These are phyloP conservation scores for Neonectria faginata DNA, from an alignment of 2,329 filamentous ascomycete genomes.

Conservation along the genomic window DNA sequence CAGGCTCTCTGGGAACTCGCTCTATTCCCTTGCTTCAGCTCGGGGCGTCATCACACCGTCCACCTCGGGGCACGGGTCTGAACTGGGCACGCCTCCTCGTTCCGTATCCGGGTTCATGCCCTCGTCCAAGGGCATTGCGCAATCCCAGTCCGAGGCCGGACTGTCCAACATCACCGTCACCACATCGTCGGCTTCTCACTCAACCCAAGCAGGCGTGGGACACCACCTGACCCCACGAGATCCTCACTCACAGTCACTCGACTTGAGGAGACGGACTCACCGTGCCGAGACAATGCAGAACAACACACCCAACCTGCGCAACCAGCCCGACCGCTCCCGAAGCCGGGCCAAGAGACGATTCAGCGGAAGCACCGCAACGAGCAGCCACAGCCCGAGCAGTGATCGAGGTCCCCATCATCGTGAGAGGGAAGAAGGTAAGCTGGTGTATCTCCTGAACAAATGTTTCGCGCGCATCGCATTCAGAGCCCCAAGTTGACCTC, in stretches of 20 bases:
- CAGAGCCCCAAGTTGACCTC: slow-evolving; percentile 43
- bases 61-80: slow-evolving; percentile 65
- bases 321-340: slow-evolving; percentile 69
- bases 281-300: slow-evolving; percentile 51
- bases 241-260: slow-evolving; percentile 54
- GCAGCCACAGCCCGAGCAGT: slow-evolving; percentile 82
- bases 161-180: slow-evolving; percentile 66
- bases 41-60: slow-evolving; percentile 63
- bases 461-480: background rate
- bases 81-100: slow-evolving; percentile 57
- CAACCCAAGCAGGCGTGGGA: slow-evolving; percentile 55
- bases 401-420: slow-evolving; percentile 69
- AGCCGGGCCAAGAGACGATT: slow-evolving; percentile 80
- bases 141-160: slow-evolving; percentile 62
- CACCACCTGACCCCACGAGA: slow-evolving; percentile 61
- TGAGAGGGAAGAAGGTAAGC: slow-evolving; percentile 67
- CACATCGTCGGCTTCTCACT: slow-evolving; percentile 59
- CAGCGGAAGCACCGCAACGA: slow-evolving; percentile 84
- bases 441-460: slow-evolving; percentile 1
- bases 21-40: slow-evolving; percentile 76
- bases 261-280: slow-evolving; percentile 60
- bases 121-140: slow-evolving; percentile 55
- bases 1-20: slow-evolving; percentile 78
- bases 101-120: slow-evolving; percentile 61
- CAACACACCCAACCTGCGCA: slow-evolving; percentile 52